Conservation (phyloP, 208 protist genomes). For the Wallacemonas sp. region DNA sequence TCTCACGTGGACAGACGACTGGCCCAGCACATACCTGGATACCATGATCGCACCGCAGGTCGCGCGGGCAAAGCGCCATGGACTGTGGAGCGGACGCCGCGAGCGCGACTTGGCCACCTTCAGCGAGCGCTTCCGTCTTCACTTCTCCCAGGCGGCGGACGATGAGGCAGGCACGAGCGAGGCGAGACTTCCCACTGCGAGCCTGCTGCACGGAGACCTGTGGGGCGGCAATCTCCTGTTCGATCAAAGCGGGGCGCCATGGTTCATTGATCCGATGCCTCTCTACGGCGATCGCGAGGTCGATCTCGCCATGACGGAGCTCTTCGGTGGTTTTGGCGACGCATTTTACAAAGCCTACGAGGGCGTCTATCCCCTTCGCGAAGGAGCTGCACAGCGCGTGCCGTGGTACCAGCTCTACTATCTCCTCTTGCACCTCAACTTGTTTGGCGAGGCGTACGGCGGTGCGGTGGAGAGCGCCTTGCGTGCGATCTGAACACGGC, state of each 20-base stretch:
- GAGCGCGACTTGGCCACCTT: slow-evolving; percentile 19
- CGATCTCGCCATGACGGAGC: slow-evolving; percentile 33
- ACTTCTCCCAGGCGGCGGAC: slow-evolving; percentile 14
- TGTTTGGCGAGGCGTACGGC: slow-evolving; percentile 39
- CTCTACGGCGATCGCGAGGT: slow-evolving; percentile 36
- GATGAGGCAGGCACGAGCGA: neutral
- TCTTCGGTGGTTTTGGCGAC: slow-evolving; percentile 35
- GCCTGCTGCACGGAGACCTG: slow-evolving; percentile 30
- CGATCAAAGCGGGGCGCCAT: slow-evolving; percentile 14
- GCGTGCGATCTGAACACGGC: slow-evolving; percentile 4
- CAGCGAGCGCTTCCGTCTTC: slow-evolving; percentile 18
- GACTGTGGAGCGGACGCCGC: slow-evolving; percentile 15
- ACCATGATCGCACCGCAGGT: slow-evolving; percentile 19
- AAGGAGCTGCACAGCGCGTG: slow-evolving; percentile 19
- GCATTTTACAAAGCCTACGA: slow-evolving; percentile 37
- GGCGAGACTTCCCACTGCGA: neutral
- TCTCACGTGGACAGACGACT: slow-evolving; percentile 21
- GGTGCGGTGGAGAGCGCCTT: slow-evolving; percentile 20
- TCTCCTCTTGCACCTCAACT: slow-evolving; percentile 26
- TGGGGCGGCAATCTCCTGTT: slow-evolving; percentile 30
- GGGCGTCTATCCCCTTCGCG: slow-evolving; percentile 17
- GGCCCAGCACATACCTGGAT: slow-evolving; percentile 23
- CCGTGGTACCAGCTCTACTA: slow-evolving; percentile 32
- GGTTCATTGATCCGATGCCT: slow-evolving; percentile 29
- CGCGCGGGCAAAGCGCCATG: slow-evolving; percentile 12